Evolutionary conservation across 768 basidiomycete species (phyloP), one percentile per base, ranked within the genome.

Genomic region (Trametes maxima): DNA sequence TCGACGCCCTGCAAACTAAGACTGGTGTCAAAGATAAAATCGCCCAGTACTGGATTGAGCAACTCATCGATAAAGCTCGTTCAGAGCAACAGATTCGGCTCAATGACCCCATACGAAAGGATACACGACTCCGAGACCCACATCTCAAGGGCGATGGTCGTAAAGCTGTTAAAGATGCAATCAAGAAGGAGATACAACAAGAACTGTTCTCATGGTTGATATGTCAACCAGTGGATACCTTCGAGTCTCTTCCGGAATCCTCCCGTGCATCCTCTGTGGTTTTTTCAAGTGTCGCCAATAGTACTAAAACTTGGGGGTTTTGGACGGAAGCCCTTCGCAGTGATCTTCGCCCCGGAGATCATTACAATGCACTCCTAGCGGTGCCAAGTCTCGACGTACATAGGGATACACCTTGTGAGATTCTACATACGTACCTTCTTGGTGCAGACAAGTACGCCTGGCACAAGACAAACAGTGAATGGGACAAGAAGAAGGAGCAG

Each of bases 371-470:
- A 8, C 28, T 33, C 28, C 28, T 42, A 13, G 3, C 40, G 12
- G 57, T 54, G 14, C 39, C 14, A 68, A 68, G 67, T n/a, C 61
- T 72, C 13, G 66, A 74, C 57, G 46, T 60, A 10, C 55, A 65
- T 37, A 13, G 47, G 5, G 72, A 74, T 48, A 68, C 69, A 0
- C 70, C 79, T 1, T 69, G 79, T 8, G 79, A 82, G 68, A 68
- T 81, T 7, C 73, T 82, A 0, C 80, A 82, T 58, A 79, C 78
- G 1, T 70, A 78, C 33, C 69, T 81, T 1, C 73, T 81, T 16
- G 80, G 80, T 0, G 56, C 77, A 33, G 70, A 74, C 28, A 81
- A 81, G 60, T 81, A 81, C 66, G 35, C 72, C 0, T 82, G 79
- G 80, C 73, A 77, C 61, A 58, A 59, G 7, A 68, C 72, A 0